Percentiles rank a stretch among this genome's conserved stretches.
phyloP scores from a whole-genome alignment of 768 basidiomycete species.

The Suillus subluteus region DNA sequence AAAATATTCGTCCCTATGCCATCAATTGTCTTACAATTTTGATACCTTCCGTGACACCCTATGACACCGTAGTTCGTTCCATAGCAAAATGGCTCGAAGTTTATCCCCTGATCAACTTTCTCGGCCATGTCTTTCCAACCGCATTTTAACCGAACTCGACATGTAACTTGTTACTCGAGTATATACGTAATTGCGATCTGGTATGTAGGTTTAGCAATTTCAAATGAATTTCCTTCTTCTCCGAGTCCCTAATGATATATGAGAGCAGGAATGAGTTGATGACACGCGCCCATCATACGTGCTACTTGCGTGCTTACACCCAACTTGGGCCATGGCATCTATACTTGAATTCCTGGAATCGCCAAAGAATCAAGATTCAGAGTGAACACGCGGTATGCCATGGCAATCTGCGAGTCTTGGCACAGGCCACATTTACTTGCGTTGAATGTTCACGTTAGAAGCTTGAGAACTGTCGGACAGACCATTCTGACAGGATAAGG shows the following conservation, averaged over 20 bases:
- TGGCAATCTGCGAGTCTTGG: neutral
- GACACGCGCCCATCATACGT: neutral
- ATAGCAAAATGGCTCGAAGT: neutral
- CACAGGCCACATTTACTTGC: neutral
- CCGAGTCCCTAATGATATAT: neutral
- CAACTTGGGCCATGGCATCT: neutral
- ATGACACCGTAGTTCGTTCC: neutral
- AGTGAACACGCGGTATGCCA: neutral
- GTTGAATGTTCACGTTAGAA: neutral
- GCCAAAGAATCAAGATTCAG: neutral
- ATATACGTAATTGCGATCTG: neutral
- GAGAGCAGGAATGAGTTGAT: neutral
- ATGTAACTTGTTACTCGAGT: neutral
- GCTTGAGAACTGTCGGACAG: neutral
- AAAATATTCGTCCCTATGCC: neutral
- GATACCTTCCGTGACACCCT: neutral
- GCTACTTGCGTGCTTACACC: neutral
- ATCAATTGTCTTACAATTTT: neutral
- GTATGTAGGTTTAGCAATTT: neutral
- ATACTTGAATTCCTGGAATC: neutral
- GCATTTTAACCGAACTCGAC: neutral
- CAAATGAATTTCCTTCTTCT: neutral
- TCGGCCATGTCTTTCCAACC: neutral
- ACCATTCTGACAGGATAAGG: neutral
- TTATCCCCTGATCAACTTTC: neutral